Evolutionary conservation across 495 filamentous ascomycete genomes (phyloP), one percentile per base, ranked within the genome.

Genomic region (Bathelium albidoporum): DNA sequence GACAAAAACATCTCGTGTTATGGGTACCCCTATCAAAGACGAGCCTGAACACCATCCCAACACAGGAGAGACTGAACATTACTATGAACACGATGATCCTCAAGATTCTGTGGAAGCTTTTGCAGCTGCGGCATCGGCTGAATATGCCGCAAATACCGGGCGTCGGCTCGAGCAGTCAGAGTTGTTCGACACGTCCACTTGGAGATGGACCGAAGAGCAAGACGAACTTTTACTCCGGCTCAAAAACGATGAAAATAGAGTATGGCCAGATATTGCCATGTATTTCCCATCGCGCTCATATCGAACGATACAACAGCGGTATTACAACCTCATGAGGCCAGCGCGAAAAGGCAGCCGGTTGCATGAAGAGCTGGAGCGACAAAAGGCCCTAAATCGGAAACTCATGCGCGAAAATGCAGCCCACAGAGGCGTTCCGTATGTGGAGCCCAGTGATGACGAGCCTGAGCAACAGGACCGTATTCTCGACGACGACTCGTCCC

Each of bases 151-250:
- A 26, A 55, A 55, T 29, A 55, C 20, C 29, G 9, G 29, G 24
- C 49, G 49, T 55, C 49, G 49, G 5, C 49, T 55, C 20, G 49
- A 55, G 49, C 49, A 55, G 16, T 55, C 24, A 11, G 49, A 55
- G 49, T 28, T 16, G 29, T 3, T 11, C 9, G 49, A 55, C 24
- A 29, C 24, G 29, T 55, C 49, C 22, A 55, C 20, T 29, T 55
- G 22, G 26, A 53, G 22, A 24, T 70, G 62, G 62, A 62, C 62
- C 10, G 28, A 59, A 22, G 64, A 68, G 16, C 64, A 68, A 58
- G 68, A 70, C 39, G 60, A 55, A 1, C 59, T 70, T 12, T 44
- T 70, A 39, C 65, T 70, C 59, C 63, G 60, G 22, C 55, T 68
- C 32, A 70, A 70, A 34, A 66, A 66, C 28, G 36, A 68, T 7